Evolutionary conservation across 768 basidiomycete genomes (phyloP), one percentile per base, ranked within the genome.

Genomic region (Pleurotus ostreatus): DNA sequence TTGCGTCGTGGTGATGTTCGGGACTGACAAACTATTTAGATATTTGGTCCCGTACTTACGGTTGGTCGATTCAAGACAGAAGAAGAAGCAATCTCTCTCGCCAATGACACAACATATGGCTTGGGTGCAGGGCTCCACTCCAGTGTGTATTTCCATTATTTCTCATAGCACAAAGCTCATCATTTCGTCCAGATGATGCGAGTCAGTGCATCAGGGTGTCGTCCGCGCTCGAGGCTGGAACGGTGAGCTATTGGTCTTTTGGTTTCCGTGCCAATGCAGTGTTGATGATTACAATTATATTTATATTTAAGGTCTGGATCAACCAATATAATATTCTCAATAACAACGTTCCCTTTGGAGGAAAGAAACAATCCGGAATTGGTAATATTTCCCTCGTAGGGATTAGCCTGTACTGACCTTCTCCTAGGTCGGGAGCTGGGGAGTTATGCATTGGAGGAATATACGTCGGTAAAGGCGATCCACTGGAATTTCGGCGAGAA

Each of bases 321-420:
- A 98, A 98, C 70, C 87, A 92, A 65, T 95, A 94, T 72, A 89
- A 88, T 65, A 41, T 89, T 11, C 69, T 96, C 55, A 81, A 83
- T 71, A 92, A 91, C 68, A 92, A 95, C 57, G 87, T 94, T 45
- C 96, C 96, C 1, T 98, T 98, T 65, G 95, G 96, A 38, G 96
- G 95, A 20, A 96, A 90, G 76, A 96, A 95, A 72, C 88, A 92
- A 68, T 91, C 89, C 43, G 94, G 94, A 52, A 85, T 91, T 64
- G 88, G 90, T 89, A 62, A 57, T 80, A 55, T 46, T 56, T 30
- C 23, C 57, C 55, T 22, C 53, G 44, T 22, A 37, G n/a, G 38
- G 11, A 40, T 56, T 55, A 8, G 56, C 48, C 46, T 37, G 44
- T n/a, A 23, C 9, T 23, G 6, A 22, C 46, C 44, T 63, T 46